Conservation (phyloP, 768 basidiomycete species). For the Leccinum aurantiacum region DNA sequence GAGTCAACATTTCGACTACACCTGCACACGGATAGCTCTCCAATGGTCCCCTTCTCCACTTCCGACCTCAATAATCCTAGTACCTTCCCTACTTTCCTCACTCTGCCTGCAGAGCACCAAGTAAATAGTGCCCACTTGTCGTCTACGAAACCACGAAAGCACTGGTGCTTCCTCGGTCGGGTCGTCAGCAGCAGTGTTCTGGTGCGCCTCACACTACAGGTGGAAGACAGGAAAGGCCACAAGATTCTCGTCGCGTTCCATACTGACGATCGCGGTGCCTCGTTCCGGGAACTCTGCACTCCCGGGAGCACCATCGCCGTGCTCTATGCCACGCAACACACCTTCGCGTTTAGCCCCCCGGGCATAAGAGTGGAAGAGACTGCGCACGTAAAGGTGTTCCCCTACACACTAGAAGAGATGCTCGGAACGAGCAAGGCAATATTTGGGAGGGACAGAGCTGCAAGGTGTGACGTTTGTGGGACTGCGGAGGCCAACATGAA, state of each 20-base stretch:
- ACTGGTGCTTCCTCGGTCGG: conserved; percentile 33
- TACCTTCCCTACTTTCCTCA: conserved; percentile 26
- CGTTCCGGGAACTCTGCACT: conserved; percentile 21
- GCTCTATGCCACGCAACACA: conserved; percentile 32
- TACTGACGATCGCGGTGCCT: conserved; percentile 31
- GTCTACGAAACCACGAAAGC: conserved; percentile 26
- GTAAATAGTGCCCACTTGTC: conserved; percentile 20
- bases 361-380: conserved; percentile 30
- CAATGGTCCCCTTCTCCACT: conserved; percentile 20
- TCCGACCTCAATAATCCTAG: conserved; percentile 28
- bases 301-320: conserved; percentile 33
- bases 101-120: conserved; percentile 26
- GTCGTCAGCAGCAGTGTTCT: conserved; percentile 24
- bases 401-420: conserved; percentile 27
- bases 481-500: conserved; percentile 18
- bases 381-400: conserved; percentile 27
- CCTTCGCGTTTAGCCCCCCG: conserved; percentile 31
- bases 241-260: conserved; percentile 30
- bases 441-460: conserved; percentile 18
- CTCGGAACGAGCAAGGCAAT: conserved; percentile 24
- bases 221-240: conserved; percentile 30
- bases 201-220: conserved; percentile 31
- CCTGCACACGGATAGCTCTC: conserved; percentile 5
- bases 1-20: conserved; percentile 1
- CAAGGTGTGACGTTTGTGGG: conserved; percentile 27